These are phyloP conservation scores for Fraxinus greggii DNA, from an alignment of 305 asterid species.

Conservation along the genomic window DNA sequence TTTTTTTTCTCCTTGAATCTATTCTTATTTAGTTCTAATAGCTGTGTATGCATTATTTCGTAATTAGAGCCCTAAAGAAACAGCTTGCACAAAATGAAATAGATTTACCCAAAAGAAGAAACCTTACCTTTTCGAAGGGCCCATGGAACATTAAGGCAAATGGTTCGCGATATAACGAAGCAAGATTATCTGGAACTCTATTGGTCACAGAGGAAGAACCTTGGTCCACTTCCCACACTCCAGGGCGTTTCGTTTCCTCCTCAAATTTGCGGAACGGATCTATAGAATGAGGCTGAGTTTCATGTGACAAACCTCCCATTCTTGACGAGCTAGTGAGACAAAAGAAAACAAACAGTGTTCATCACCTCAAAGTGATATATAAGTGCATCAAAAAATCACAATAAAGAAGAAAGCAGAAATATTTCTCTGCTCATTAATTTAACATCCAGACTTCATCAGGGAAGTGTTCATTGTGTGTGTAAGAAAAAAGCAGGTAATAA, in stretches of 20 bases:
- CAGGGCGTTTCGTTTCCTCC: conserved; percentile 82
- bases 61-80: not conserved
- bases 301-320: conserved; percentile 55
- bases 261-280: conserved; percentile 94
- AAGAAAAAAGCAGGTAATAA: not conserved
- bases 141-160: conserved; percentile 86
- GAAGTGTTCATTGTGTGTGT: not conserved
- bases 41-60: not conserved
- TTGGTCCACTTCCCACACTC: conserved; percentile 79
- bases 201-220: conserved; percentile 66
- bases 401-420: conserved; percentile 1
- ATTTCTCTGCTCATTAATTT: not conserved
- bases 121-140: conserved; percentile 77
- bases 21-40: not conserved
- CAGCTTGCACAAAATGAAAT: not conserved
- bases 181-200: conserved; percentile 78
- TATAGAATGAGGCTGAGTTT: conserved; percentile 50
- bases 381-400: conserved; percentile 5
- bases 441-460: not conserved
- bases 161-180: conserved; percentile 94
- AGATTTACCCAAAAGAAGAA: not conserved
- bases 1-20: not conserved
- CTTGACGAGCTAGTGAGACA: conserved; percentile 42
- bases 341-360: conserved; percentile 13
- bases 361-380: not conserved